Base-by-base conservation (phyloP, 208 protist species). In the Acanthamoeba quina region DNA sequence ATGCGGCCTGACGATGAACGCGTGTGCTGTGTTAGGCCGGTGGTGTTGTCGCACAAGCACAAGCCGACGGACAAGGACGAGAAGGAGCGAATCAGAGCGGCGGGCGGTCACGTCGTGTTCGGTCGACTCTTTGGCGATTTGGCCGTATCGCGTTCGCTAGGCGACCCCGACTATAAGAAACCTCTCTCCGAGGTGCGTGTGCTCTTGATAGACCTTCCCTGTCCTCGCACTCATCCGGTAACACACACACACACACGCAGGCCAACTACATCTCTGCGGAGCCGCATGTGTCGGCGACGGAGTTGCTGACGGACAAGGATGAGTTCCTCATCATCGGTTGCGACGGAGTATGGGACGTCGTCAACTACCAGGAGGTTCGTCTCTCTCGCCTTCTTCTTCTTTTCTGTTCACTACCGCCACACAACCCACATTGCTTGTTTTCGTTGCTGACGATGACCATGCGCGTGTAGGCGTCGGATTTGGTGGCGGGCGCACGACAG, bases 331-430 rank as follows among this genome's bases (percentile, higher is more conserved):
- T 96, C 13, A 21, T 96, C 6, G 94, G 58, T 31, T 96, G 95
- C 70, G 95, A 96, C 83, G 95, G 95, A 6, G 49, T 96, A 21
- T 96, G 68, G 62, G 95, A 96, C 72, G 60, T 95, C 5, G n/a
- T 96, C 26, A 78, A n/a, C 17, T 82, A 94, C 62, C 91, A 96
- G 80, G 83, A 95, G n/a, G 54, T 64, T 10, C 24, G 58, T 47
- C 41, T 47, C 41, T 4, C 56, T n/a, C 56, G 1, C 52, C 5
- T 7, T 7, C 52, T 7, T 17, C 5, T n/a, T n/a, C n/a, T n/a
- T n/a, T n/a, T n/a, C 54, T 5, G 1, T 64, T 19, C 5, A 29
- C 3, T 58, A 15, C 3, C 21, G 0, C 15, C 1, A 0, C 52
- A 19, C 10, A 56, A 19, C 52, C 17, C 9, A 56, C 52, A 2